A percentile compares a stretch with the other conserved stretches of the same genome.
These are phyloP conservation scores for Goffeauzyma gilvescens DNA, from an alignment of 768 basidiomycete genomes.

Conservation along the genomic window DNA sequence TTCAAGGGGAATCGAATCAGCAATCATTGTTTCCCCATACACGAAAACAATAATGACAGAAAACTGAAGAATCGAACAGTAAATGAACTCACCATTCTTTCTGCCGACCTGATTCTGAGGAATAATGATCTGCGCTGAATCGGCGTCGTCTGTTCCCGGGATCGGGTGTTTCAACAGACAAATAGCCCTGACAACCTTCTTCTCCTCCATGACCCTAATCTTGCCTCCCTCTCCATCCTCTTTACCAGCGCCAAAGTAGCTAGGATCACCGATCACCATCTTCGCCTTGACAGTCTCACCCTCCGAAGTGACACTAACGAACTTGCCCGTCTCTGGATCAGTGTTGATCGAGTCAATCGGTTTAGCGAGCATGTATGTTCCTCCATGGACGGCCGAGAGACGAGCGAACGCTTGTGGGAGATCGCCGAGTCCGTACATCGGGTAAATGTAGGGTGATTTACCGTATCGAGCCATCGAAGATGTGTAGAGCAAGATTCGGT, in stretches of 20 bases:
- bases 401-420: slow-evolving; percentile 97
- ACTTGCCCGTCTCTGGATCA: slow-evolving; percentile 56
- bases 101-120: slow-evolving; percentile 93
- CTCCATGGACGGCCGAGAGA: slow-evolving; percentile 93
- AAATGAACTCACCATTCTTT: slow-evolving; percentile 53
- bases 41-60: neutral
- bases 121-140: slow-evolving; percentile 92
- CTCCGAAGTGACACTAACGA: slow-evolving; percentile 75
- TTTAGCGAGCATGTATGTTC: slow-evolving; percentile 99
- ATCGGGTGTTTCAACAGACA: slow-evolving; percentile 97
- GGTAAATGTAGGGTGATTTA: slow-evolving; percentile 99
- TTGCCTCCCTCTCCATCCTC: slow-evolving; percentile 45
- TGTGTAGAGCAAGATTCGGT: slow-evolving; percentile 92
- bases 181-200: slow-evolving; percentile 87
- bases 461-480: slow-evolving; percentile 98
- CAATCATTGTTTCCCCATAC: too few relatives aligned
- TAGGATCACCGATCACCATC: slow-evolving; percentile 92
- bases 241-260: slow-evolving; percentile 73
- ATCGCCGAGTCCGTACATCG: slow-evolving; percentile 93
- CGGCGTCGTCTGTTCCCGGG: slow-evolving; percentile 84
- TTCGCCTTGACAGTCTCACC: slow-evolving; percentile 89
- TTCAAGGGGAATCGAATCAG: too few relatives aligned
- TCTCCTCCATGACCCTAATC: slow-evolving; percentile 72
- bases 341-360: slow-evolving; percentile 74
- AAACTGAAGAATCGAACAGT: slow-evolving; percentile 6